Percentiles rank a stretch among this genome's conserved stretches.
These are phyloP conservation scores for Gastrolobium bilobum DNA, from an alignment of 306 rosid genomes.

Conservation along the genomic window DNA sequence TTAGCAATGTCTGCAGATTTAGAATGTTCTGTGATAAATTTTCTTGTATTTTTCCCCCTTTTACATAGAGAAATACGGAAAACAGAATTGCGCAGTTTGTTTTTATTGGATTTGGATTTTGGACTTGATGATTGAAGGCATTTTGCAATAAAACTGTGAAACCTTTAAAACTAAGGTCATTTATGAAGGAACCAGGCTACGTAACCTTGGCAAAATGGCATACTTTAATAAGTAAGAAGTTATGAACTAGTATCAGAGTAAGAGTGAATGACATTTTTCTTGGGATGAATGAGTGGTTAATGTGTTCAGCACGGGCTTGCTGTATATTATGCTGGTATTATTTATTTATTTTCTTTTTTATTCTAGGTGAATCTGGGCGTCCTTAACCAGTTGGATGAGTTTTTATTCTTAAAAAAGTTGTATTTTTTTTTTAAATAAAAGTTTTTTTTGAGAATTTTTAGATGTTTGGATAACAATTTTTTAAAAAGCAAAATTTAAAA, in stretches of 20 bases:
- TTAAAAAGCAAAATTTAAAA: too few species aligned
- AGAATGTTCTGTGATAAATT: constrained; percentile 69
- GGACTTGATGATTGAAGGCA: background rate
- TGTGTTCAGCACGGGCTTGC: too few species aligned
- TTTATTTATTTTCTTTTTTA: too few species aligned
- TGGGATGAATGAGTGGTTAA: too few species aligned
- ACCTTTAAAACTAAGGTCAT: background rate
- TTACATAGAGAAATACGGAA: constrained; percentile 49
- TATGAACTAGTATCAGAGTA: background rate
- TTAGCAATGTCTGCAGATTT: constrained; percentile 69
- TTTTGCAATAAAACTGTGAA: background rate
- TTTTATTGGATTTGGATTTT: background rate
- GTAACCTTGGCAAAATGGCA: background rate
- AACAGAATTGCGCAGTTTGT: background rate
- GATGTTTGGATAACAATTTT: too few species aligned
- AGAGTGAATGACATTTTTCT: background rate
- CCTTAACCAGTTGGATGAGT: too few species aligned
- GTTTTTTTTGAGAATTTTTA: too few species aligned
- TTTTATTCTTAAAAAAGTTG: too few species aligned
- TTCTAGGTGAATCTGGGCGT: too few species aligned
- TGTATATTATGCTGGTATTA: too few species aligned
- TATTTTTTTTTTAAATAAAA: too few species aligned
- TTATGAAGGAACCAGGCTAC: background rate
- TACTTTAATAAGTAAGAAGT: background rate
- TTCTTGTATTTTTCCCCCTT: constrained; percentile 52